These are phyloP conservation scores for Aspergillus sp. DNA, from an alignment of 2,329 filamentous ascomycete genomes.

Conservation along the genomic window DNA sequence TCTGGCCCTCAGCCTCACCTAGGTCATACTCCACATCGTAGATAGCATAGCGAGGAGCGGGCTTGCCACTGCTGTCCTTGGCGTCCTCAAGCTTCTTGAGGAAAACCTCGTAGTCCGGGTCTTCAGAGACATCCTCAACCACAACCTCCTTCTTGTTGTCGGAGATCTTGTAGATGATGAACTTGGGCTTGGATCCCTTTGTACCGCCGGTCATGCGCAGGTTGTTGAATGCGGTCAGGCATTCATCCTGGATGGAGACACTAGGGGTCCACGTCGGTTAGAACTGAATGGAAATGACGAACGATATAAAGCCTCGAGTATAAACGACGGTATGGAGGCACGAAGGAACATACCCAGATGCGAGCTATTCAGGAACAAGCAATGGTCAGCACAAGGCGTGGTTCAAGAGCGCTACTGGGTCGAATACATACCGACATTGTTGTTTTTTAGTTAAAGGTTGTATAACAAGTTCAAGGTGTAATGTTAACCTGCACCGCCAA, in stretches of 20 bases:
- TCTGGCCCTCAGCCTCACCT: constrained; percentile 48
- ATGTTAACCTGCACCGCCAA: constrained; percentile 27
- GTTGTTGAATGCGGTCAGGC: constrained; percentile 48
- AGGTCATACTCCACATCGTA: constrained; percentile 53
- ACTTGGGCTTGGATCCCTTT: constrained; percentile 41
- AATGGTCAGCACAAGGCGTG: constrained; percentile 1
- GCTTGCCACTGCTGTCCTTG: constrained; percentile 44
- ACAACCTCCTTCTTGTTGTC: constrained; percentile 52
- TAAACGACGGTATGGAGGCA: not conserved
- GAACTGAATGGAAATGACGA: constrained; percentile 8
- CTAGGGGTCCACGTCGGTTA: constrained; percentile 31
- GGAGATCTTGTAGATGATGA: constrained; percentile 54
- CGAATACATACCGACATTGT: constrained; percentile 36
- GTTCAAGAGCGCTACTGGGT: not conserved
- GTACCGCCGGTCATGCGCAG: constrained; percentile 46
- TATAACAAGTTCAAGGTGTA: constrained; percentile 18
- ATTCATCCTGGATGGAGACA: constrained; percentile 49
- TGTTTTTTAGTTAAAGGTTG: constrained; percentile 23
- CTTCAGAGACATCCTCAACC: constrained; percentile 46
- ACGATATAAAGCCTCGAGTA: too few relatives aligned
- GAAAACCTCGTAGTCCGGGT: constrained; percentile 50
- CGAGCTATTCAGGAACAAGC: constrained; percentile 27
- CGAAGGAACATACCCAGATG: constrained; percentile 35
- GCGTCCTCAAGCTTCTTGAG: constrained; percentile 45
- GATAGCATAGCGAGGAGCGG: constrained; percentile 50